These are phyloP conservation scores for Senna siamea DNA, from an alignment of 306 rosid species.

Conservation along the genomic window DNA sequence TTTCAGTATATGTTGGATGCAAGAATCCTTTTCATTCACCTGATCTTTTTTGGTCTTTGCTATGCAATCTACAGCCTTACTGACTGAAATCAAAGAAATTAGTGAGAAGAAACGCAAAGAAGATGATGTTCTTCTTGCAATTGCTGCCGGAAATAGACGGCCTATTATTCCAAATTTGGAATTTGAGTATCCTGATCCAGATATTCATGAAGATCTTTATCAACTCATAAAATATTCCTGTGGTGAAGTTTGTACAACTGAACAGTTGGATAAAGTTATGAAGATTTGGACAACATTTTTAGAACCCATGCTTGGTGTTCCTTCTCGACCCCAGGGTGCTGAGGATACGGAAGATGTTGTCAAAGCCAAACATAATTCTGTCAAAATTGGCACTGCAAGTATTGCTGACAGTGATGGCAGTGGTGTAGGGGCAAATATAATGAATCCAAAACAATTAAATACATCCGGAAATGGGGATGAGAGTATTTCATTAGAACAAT, in stretches of 20 bases:
- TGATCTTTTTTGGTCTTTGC: slow-evolving; percentile 30
- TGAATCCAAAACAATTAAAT: slow-evolving; percentile 62
- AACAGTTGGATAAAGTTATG: slow-evolving; percentile 91
- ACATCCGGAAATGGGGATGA: slow-evolving; percentile 73
- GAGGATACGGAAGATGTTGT: slow-evolving; percentile 94
- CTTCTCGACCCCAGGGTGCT: slow-evolving; percentile 79
- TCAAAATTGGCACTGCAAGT: slow-evolving; percentile 54
- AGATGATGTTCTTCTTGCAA: slow-evolving; percentile 94
- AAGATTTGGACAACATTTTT: slow-evolving; percentile 96
- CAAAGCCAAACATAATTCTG: slow-evolving; percentile 61
- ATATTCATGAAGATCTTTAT: slow-evolving; percentile 91
- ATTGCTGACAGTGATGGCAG: slow-evolving; percentile 71
- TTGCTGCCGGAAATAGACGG: slow-evolving; percentile 94
- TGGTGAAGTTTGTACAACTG: slow-evolving; percentile 93
- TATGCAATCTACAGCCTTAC: slow-evolving; percentile 63
- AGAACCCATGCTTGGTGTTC: slow-evolving; percentile 92
- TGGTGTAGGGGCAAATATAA: slow-evolving; percentile 54
- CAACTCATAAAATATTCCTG: slow-evolving; percentile 94
- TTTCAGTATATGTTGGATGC: no score
- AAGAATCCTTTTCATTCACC: slow-evolving; percentile 18
- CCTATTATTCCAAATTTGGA: slow-evolving; percentile 92
- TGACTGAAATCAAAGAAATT: slow-evolving; percentile 93
- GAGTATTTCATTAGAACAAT: slow-evolving; percentile 71
- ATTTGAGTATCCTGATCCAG: slow-evolving; percentile 80
- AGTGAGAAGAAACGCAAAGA: slow-evolving; percentile 96